A percentile compares a stretch with the other conserved stretches of the same genome.
phyloP scores from a whole-genome alignment of 2,329 filamentous ascomycete species.

The Colletotrichum cordylinicola region DNA sequence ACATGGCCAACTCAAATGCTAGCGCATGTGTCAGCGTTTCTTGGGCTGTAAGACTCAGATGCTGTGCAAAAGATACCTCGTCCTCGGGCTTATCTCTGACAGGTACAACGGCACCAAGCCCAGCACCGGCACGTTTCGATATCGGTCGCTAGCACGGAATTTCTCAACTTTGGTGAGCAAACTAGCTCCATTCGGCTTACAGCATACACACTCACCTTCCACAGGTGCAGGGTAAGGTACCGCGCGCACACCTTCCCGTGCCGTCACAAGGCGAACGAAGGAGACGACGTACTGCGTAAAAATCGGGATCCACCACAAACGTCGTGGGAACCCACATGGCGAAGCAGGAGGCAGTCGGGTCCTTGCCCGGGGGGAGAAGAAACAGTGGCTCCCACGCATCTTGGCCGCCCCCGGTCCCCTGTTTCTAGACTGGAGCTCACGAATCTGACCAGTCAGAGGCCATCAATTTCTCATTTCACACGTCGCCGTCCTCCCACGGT shows the following conservation, averaged over 20 bases:
- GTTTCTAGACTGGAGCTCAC: conserved; percentile 1
- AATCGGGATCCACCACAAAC: not conserved
- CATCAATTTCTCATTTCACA: conserved; percentile 20
- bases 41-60: not conserved
- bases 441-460: conserved; percentile 12
- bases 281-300: not conserved
- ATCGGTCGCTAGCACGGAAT: not conserved
- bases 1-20: not conserved
- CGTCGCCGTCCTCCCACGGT: not conserved
- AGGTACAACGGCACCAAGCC: not conserved
- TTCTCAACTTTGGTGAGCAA: not conserved
- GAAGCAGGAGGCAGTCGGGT: not conserved
- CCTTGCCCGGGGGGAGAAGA: not conserved
- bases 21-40: not conserved
- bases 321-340: conserved; percentile 5
- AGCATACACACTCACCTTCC: not conserved
- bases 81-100: not conserved
- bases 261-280: not conserved
- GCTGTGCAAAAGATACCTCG: not conserved
- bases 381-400: not conserved
- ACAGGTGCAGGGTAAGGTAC: not conserved
- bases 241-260: not conserved
- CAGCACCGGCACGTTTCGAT: not conserved
- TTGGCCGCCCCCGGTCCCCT: not conserved
- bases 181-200: not conserved